These are phyloP conservation scores for Stentor roeselii DNA, from an alignment of 73 alveolate species.

Conservation along the genomic window DNA sequence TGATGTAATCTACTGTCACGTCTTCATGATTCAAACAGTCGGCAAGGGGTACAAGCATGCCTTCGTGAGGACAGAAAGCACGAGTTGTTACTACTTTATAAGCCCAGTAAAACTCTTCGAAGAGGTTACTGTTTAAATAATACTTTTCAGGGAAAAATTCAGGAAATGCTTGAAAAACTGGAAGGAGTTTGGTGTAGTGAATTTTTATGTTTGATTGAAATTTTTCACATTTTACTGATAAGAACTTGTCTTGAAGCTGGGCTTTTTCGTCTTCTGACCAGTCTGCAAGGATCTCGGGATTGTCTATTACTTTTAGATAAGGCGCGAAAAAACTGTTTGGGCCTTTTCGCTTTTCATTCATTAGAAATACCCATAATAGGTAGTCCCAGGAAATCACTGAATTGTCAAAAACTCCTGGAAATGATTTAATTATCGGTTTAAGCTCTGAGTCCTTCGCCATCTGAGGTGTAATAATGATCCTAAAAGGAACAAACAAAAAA, in stretches of 20 bases:
- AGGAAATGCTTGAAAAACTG: not conserved
- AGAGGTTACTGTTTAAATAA: not conserved
- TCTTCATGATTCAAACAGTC: constrained; percentile 21
- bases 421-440: constrained; percentile 32
- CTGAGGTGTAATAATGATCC: constrained; percentile 39
- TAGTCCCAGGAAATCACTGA: constrained; percentile 22
- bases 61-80: not conserved
- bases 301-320: constrained; percentile 34
- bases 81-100: not conserved
- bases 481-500: constrained; percentile 41
- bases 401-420: constrained; percentile 30
- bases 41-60: constrained; percentile 16
- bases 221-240: not conserved
- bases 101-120: constrained; percentile 11
- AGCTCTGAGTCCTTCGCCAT: constrained; percentile 38
- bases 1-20: not conserved
- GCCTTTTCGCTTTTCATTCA: constrained; percentile 46
- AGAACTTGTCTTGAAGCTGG: constrained; percentile 31
- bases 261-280: constrained; percentile 38
- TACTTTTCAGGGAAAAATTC: constrained; percentile 19
- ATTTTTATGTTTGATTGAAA: not conserved
- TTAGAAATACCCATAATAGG: constrained; percentile 29
- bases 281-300: constrained; percentile 35
- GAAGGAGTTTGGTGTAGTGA: not conserved
- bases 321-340: constrained; percentile 43